These are phyloP conservation scores for Penicillium sp. DNA, from an alignment of 2,329 filamentous ascomycete species.

Conservation along the genomic window DNA sequence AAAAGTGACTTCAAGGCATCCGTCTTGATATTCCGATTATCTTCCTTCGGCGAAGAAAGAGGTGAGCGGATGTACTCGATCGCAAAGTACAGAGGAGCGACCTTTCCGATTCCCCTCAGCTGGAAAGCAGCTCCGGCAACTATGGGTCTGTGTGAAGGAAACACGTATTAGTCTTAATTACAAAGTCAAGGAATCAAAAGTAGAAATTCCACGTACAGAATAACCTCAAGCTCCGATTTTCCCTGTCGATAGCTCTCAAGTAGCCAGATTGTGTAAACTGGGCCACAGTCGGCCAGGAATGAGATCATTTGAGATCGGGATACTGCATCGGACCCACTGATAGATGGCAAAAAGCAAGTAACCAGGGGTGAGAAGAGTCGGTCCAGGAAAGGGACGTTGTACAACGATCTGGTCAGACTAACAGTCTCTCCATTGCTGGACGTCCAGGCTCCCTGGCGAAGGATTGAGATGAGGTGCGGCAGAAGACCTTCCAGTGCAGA, in stretches of 20 bases:
- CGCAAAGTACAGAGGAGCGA: not conserved
- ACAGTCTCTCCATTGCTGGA: not conserved
- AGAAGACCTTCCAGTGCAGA: not conserved
- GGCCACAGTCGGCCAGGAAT: not conserved
- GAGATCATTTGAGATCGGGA: not conserved
- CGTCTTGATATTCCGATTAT: not conserved
- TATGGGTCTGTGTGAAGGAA: not conserved
- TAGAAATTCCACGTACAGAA: not conserved
- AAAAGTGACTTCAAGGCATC: not conserved
- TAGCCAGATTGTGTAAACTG: not conserved
- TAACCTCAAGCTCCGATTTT: not conserved
- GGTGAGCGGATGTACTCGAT: not conserved
- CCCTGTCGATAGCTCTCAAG: not conserved
- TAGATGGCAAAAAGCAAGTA: not conserved
- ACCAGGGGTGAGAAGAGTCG: not conserved
- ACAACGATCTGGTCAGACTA: not conserved
- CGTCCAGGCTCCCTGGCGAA: not conserved
- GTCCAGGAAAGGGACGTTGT: not conserved
- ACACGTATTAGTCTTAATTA: not conserved
- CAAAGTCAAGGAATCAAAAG: not conserved
- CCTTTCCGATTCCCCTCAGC: not conserved
- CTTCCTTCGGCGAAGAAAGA: not conserved
- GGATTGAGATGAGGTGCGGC: not conserved
- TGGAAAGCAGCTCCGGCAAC: not conserved
- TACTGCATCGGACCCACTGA: not conserved